Percentiles rank a stretch among this genome's conserved stretches.
phyloP scores from a whole-genome alignment of 176 grass and related monocot species.

The Carex parvula region DNA sequence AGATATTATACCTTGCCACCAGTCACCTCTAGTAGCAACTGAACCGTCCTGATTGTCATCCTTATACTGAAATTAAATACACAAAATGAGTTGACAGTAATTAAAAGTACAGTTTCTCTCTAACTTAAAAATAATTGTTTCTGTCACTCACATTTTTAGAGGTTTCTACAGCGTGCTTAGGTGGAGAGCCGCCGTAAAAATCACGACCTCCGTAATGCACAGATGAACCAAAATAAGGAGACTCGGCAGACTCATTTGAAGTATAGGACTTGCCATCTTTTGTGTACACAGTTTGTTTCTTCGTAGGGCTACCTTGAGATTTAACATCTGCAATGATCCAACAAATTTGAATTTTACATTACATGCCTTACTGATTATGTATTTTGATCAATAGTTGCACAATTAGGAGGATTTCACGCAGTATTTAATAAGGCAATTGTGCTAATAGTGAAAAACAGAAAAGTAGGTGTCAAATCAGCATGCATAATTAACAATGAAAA shows the following conservation, averaged over 20 bases:
- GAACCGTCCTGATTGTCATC: slow-evolving; percentile 48
- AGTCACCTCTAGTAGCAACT: slow-evolving; percentile 75
- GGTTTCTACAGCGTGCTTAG: slow-evolving; percentile 36
- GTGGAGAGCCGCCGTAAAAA: slow-evolving; percentile 54
- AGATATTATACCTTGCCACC: slow-evolving; percentile 89
- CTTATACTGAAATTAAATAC: slow-evolving; percentile 46
- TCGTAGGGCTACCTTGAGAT: slow-evolving; percentile 43
- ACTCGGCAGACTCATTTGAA: slow-evolving; percentile 37
- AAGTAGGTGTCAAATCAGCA: neutral
- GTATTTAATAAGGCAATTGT: neutral
- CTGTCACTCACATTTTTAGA: slow-evolving; percentile 27
- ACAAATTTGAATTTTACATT: neutral
- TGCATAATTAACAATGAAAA: neutral
- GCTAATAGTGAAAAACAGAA: neutral
- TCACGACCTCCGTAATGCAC: slow-evolving; percentile 87
- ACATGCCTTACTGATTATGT: neutral
- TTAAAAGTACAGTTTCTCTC: neutral
- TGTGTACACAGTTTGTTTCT: slow-evolving; percentile 27
- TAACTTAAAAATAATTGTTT: neutral
- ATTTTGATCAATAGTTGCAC: neutral
- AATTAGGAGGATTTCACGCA: neutral
- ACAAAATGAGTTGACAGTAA: neutral
- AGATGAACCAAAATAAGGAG: slow-evolving; percentile 70
- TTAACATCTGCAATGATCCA: slow-evolving; percentile 44
- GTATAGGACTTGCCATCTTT: slow-evolving; percentile 47